Evolutionary conservation across 257 asterid genomes (phyloP).

Genomic region (Oldenlandia corymbosa): DNA sequence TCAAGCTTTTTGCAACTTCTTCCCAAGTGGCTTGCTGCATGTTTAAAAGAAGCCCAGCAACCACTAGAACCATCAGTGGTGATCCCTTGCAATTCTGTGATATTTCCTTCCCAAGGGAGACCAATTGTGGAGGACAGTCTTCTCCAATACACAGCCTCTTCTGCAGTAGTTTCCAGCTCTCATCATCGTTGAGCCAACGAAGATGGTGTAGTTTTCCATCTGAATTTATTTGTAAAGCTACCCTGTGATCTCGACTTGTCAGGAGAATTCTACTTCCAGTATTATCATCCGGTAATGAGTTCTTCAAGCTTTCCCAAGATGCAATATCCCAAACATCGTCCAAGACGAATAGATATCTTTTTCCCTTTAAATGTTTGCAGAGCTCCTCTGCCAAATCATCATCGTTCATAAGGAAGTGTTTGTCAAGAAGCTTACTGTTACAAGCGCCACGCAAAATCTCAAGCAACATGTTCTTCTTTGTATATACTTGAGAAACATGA

Average conservation of each 20-base stretch:
- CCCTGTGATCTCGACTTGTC: not conserved
- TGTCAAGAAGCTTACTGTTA: too few relatives aligned
- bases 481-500: not conserved
- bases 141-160: constrained; percentile 20
- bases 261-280: constrained; percentile 29
- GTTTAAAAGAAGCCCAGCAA: constrained; percentile 29
- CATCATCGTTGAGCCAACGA: constrained; percentile 2
- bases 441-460: not conserved
- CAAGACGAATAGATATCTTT: not conserved
- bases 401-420: not conserved
- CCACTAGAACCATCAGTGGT: constrained; percentile 33
- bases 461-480: not conserved
- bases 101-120: constrained; percentile 15
- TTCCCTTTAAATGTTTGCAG: not conserved
- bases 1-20: constrained; percentile 16
- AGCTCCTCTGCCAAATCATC: constrained; percentile 1
- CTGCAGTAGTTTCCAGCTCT: constrained; percentile 32
- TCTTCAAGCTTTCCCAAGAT: too few relatives aligned
- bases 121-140: constrained; percentile 18
- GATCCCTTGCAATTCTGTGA: constrained; percentile 27
- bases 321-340: not conserved
- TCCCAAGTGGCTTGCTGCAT: constrained; percentile 18
- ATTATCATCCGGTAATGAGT: not conserved
- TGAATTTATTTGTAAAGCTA: constrained; percentile 11
- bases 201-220: constrained; percentile 8